Percentiles rank a stretch among this genome's conserved stretches.
Evolutionary conservation across 495 filamentous ascomycete genomes (phyloP).

Genomic region (Ramalina intermedia): DNA sequence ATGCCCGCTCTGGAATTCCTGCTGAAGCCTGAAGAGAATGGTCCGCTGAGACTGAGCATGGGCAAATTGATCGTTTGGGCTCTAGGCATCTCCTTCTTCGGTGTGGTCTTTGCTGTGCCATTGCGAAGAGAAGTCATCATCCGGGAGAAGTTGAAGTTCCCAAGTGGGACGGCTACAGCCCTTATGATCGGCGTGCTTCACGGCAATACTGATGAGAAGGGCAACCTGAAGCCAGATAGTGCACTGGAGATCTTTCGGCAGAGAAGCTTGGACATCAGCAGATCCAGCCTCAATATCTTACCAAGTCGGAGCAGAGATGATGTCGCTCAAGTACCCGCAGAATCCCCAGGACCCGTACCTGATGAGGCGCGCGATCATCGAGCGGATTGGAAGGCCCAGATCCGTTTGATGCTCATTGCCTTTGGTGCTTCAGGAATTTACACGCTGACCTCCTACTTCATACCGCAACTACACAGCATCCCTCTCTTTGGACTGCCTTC

Average conservation of each 20-base stretch:
- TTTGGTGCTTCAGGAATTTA: conserved; percentile 43
- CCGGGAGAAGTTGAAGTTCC: conserved; percentile 81
- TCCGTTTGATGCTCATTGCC: conserved; percentile 42
- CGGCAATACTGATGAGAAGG: conserved; percentile 32
- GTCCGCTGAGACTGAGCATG: conserved; percentile 53
- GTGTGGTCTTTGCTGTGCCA: conserved; percentile 90
- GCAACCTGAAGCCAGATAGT: conserved; percentile 11
- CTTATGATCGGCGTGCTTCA: conserved; percentile 83
- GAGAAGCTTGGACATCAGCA: conserved; percentile 14
- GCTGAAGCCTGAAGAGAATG: conserved; percentile 54
- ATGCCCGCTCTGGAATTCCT: conserved; percentile 86
- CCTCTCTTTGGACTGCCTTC: conserved; percentile 68
- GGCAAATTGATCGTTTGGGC: conserved; percentile 78
- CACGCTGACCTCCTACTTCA: conserved; percentile 83
- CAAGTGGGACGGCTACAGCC: conserved; percentile 87
- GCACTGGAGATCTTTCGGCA: conserved; percentile 17
- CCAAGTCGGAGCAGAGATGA: conserved; percentile 7
- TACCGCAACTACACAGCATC: conserved; percentile 69
- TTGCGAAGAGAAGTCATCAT: conserved; percentile 79
- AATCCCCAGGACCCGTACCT: conserved; percentile 7
- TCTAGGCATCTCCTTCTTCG: conserved; percentile 84
- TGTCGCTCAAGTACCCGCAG: neutral
- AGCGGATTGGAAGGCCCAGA: conserved; percentile 48
- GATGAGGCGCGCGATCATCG: conserved; percentile 22
- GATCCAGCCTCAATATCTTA: conserved; percentile 4